Conservation (phyloP, 108 stramenopile species). For the Aurantiochytrium sp. region DNA sequence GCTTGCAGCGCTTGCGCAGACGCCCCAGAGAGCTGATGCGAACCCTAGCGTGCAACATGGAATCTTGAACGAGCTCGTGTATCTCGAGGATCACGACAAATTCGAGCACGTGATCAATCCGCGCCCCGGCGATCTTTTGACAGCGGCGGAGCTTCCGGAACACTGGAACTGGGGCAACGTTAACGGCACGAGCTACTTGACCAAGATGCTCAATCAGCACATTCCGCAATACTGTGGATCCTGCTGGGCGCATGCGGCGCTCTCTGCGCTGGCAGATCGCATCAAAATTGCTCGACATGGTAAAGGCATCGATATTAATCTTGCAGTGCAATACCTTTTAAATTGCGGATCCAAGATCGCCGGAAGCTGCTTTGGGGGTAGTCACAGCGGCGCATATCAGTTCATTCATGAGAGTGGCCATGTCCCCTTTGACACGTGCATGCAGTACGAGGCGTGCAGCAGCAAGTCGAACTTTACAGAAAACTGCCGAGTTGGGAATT, state of each 20-base stretch:
- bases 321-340: constrained; percentile 70
- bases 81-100: background rate
- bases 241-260: constrained; percentile 86
- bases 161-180: constrained; percentile 68
- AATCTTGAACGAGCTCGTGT: background rate
- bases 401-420: constrained; percentile 35
- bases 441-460: constrained; percentile 59
- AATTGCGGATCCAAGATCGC: constrained; percentile 61
- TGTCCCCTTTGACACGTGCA: constrained; percentile 59
- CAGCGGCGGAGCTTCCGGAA: constrained; percentile 54
- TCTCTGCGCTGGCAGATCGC: constrained; percentile 69
- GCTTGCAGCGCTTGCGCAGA: background rate
- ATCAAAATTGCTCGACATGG: constrained; percentile 74
- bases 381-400: constrained; percentile 33
- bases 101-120: background rate
- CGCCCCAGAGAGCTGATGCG: background rate
- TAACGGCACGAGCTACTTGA: constrained; percentile 55
- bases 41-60: background rate
- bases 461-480: background rate
- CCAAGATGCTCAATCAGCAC: constrained; percentile 74
- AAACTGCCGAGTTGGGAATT: constrained; percentile 22
- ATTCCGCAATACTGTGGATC: constrained; percentile 62
- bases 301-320: constrained; percentile 51
- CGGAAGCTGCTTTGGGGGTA: constrained; percentile 75
- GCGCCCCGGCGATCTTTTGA: background rate